Conservation (phyloP, 2,329 filamentous ascomycete species). For the Alternaria sp. region DNA sequence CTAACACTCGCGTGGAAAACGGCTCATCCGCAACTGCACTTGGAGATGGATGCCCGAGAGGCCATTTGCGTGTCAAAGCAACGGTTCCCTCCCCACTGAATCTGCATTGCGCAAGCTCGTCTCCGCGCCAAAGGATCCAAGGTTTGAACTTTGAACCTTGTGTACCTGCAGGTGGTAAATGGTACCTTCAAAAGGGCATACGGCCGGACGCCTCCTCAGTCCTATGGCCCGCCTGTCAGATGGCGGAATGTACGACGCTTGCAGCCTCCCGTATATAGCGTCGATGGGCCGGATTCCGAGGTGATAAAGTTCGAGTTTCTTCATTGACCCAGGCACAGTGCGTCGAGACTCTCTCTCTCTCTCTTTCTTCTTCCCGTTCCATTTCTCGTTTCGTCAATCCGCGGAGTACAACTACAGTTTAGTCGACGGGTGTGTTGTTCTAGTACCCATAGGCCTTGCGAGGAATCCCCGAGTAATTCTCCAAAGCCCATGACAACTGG, state of each 20-base stretch:
- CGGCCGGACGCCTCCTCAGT: slow-evolving; percentile 3
- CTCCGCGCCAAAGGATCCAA: slow-evolving; percentile 18
- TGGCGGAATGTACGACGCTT: neutral
- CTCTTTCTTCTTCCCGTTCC: neutral
- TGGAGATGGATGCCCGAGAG: neutral
- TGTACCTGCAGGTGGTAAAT: slow-evolving; percentile 4
- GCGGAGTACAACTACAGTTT: neutral
- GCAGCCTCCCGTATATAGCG: slow-evolving; percentile 16
- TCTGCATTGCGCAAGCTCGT: slow-evolving; percentile 22
- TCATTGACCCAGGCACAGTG: neutral
- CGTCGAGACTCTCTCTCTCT: neutral
- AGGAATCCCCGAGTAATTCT: slow-evolving; percentile 1
- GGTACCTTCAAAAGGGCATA: slow-evolving; percentile 1
- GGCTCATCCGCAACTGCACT: slow-evolving; percentile 3
- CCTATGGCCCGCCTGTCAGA: neutral
- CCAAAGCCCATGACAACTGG: slow-evolving; percentile 4
- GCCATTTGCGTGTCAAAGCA: slow-evolving; percentile 7
- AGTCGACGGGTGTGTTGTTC: neutral
- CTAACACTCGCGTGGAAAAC: slow-evolving; percentile 11
- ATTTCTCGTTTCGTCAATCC: neutral
- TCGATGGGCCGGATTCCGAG: slow-evolving; percentile 4
- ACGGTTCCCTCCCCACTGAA: slow-evolving; percentile 5
- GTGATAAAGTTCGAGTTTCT: neutral
- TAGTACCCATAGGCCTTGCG: neutral
- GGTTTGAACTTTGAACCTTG: slow-evolving; percentile 13